Conservation (phyloP, 805 yeast genomes). For the Wickerhamomyces bisporus region DNA sequence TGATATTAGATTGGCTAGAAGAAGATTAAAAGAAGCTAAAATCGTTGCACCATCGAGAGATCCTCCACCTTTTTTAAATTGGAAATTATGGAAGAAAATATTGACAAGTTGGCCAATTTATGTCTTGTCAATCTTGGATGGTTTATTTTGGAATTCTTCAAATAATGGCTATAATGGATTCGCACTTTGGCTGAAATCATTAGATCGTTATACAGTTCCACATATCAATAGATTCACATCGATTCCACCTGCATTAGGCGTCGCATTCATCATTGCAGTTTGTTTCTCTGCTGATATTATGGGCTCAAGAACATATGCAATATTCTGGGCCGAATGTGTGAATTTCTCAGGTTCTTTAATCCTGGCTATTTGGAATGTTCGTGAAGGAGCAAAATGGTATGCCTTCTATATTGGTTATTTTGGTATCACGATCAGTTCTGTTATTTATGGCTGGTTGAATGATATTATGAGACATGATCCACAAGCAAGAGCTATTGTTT, state of each 20-base stretch:
- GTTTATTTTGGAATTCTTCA: conserved; percentile 52
- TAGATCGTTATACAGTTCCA: conserved; percentile 30
- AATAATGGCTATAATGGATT: conserved; percentile 44
- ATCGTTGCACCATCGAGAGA: conserved; percentile 28
- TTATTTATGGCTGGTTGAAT: conserved; percentile 51
- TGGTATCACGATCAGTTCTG: conserved; percentile 53
- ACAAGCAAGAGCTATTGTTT: conserved; percentile 44
- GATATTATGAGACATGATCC: conserved; percentile 53
- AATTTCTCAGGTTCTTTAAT: conserved; percentile 40
- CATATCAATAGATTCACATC: conserved; percentile 39
- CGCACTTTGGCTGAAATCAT: conserved; percentile 41
- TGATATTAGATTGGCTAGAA: conserved; percentile 49
- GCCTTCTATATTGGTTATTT: conserved; percentile 27
- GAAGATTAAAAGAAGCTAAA: conserved; percentile 35
- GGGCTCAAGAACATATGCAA: conserved; percentile 37
- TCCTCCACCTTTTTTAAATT: conserved; percentile 33
- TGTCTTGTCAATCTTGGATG: conserved; percentile 41
- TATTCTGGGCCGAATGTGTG: conserved; percentile 37
- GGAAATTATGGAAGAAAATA: conserved; percentile 46
- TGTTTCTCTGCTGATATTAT: conserved; percentile 27
- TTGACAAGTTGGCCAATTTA: conserved; percentile 53
- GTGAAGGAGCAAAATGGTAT: conserved; percentile 47
- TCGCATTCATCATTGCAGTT: conserved; percentile 1
- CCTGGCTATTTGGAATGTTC: conserved; percentile 46
- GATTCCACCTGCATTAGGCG: conserved; percentile 29